phyloP scores from a whole-genome alignment of 306 rosid species.

The Senna siamea region DNA sequence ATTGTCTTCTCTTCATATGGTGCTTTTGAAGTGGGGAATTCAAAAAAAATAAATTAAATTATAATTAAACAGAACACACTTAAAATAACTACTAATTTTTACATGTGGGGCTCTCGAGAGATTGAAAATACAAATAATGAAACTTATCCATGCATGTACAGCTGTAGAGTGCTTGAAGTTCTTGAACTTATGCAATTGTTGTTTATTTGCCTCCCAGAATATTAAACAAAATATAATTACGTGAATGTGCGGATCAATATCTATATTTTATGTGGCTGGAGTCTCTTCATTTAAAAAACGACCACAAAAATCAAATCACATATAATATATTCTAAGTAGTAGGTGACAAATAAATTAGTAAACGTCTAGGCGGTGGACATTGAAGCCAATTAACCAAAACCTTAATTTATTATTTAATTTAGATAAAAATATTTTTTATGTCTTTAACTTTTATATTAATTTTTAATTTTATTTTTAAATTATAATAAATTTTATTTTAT shows the following conservation, averaged over 20 bases:
- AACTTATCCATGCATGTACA: conserved; percentile 50
- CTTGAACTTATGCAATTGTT: conserved; percentile 28
- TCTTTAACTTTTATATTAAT: no score
- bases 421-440: no score
- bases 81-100: background rate
- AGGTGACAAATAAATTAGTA: conserved; percentile 14
- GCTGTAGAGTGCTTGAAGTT: conserved; percentile 44
- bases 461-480: no score
- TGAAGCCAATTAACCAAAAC: background rate
- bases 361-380: background rate
- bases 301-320: conserved; percentile 13
- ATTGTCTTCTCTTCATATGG: background rate
- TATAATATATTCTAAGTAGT: background rate
- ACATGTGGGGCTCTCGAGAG: background rate
- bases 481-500: no score
- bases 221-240: background rate
- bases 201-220: background rate
- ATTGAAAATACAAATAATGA: conserved; percentile 4
- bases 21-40: background rate
- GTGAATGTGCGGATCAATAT: conserved; percentile 40
- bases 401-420: background rate
- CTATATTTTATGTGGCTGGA: background rate
- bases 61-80: background rate
- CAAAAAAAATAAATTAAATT: background rate
- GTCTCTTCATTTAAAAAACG: background rate